Evolutionary conservation across 176 grass and related monocot species (phyloP).

Genomic region (Zizania latifolia): DNA sequence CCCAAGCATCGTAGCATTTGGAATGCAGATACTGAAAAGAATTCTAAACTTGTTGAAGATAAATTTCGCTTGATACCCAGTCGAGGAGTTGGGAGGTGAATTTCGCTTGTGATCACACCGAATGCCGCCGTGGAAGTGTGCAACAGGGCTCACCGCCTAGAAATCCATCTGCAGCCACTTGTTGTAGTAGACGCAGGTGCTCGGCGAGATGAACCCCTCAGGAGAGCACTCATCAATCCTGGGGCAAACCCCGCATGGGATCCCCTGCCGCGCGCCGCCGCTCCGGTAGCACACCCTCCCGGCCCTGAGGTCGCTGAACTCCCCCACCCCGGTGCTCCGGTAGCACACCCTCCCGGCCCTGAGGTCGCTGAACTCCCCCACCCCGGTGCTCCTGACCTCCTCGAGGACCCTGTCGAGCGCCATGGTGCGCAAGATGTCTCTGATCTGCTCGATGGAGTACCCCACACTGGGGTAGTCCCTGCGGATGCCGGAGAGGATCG

Average conservation of each 20-base stretch:
- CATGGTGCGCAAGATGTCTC: constrained; percentile 50
- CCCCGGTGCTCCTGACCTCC: constrained; percentile 53
- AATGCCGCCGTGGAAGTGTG: background rate
- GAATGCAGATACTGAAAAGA: background rate
- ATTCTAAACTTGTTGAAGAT: constrained; percentile 16
- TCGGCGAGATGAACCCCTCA: constrained; percentile 53
- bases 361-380: constrained; percentile 37
- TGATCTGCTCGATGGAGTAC: constrained; percentile 36
- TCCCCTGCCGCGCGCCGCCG: constrained; percentile 42
- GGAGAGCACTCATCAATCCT: constrained; percentile 57
- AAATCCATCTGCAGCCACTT: constrained; percentile 72
- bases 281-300: constrained; percentile 41
- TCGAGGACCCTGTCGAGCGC: constrained; percentile 58
- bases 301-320: constrained; percentile 28
- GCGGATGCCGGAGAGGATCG: constrained; percentile 33
- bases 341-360: constrained; percentile 43
- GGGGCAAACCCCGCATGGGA: constrained; percentile 72
- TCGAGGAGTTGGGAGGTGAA: background rate
- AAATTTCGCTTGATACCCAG: no score
- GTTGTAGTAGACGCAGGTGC: constrained; percentile 57
- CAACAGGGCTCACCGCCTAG: constrained; percentile 36
- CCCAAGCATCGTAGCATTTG: background rate
- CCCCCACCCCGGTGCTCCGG: constrained; percentile 23
- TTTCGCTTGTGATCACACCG: background rate
- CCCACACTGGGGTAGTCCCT: background rate